Conservation (phyloP, 2,329 filamentous ascomycete species). For the Metarhizium album region DNA sequence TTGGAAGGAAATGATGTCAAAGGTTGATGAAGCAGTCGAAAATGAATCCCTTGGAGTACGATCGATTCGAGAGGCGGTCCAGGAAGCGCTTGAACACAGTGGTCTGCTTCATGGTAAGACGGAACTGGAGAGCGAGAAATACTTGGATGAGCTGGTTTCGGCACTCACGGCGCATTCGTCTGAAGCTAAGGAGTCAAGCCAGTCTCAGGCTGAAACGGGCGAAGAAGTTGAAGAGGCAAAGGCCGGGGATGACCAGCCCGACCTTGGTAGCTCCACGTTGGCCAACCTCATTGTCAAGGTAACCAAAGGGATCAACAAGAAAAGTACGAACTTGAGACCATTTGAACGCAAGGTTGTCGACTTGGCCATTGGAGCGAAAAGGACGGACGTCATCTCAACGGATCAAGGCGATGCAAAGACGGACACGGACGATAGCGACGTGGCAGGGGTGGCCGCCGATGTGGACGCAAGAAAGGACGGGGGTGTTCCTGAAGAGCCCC, state of each 20-base stretch:
- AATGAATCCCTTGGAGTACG: slow-evolving; percentile 43
- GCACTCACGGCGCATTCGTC: slow-evolving; percentile 30
- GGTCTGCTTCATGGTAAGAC: slow-evolving; percentile 37
- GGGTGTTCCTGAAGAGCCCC: slow-evolving; percentile 1
- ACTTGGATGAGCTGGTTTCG: slow-evolving; percentile 39
- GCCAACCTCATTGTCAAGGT: slow-evolving; percentile 43
- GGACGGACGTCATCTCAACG: background rate
- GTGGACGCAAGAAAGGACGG: background rate
- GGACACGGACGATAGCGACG: background rate
- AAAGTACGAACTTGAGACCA: slow-evolving; percentile 28
- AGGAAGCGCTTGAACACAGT: slow-evolving; percentile 43
- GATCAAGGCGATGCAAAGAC: background rate
- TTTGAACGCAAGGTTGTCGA: slow-evolving; percentile 42
- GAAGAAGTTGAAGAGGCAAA: slow-evolving; percentile 2
- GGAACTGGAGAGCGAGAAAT: slow-evolving; percentile 33
- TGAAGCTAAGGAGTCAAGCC: slow-evolving; percentile 14
- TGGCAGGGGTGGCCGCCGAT: background rate
- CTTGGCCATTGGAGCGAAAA: slow-evolving; percentile 30
- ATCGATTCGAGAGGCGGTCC: slow-evolving; percentile 41
- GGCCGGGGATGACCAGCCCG: background rate
- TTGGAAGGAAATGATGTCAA: slow-evolving; percentile 44
- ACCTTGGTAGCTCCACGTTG: slow-evolving; percentile 18
- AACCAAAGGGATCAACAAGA: slow-evolving; percentile 34
- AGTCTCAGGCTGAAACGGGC: slow-evolving; percentile 9
- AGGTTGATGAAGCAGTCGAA: slow-evolving; percentile 46